These are phyloP conservation scores for Lecanicillium sp. DNA, from an alignment of 2,329 filamentous ascomycete genomes.

Conservation along the genomic window DNA sequence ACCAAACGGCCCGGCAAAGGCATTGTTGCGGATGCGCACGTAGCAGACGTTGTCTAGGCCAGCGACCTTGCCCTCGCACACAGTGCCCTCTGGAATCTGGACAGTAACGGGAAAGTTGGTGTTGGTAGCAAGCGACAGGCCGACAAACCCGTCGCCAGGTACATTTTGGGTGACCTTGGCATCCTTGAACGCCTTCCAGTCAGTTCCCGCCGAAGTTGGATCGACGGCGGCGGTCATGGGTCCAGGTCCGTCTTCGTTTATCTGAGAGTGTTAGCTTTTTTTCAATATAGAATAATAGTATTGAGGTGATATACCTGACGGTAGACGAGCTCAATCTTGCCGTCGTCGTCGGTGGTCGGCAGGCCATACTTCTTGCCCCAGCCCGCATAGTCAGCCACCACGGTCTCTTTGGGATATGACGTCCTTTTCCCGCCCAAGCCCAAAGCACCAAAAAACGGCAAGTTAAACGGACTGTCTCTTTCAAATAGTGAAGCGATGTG, in stretches of 20 bases:
- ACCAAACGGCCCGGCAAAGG: slow-evolving; percentile 11
- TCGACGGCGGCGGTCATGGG: slow-evolving; percentile 8
- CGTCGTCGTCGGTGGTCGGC: neutral
- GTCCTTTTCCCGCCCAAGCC: neutral
- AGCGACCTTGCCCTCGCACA: slow-evolving; percentile 12
- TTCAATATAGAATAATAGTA: neutral
- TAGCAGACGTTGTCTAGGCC: slow-evolving; percentile 14
- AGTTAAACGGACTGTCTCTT: neutral
- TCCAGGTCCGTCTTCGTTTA: slow-evolving; percentile 10
- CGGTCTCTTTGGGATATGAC: neutral
- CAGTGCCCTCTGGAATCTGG: slow-evolving; percentile 6
- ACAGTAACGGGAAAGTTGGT: slow-evolving; percentile 8
- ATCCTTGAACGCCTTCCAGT: slow-evolving; percentile 5
- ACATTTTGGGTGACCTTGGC: slow-evolving; percentile 5
- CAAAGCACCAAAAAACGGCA: neutral
- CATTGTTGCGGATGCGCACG: slow-evolving; percentile 12
- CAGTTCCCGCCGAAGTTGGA: slow-evolving; percentile 3
- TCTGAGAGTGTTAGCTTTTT: neutral
- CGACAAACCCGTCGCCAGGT: slow-evolving; percentile 3
- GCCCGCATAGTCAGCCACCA: neutral
- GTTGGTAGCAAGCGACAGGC: slow-evolving; percentile 8
- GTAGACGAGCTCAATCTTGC: slow-evolving; percentile 4
- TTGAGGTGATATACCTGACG: neutral
- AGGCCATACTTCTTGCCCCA: slow-evolving; percentile 9
- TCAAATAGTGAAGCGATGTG: too few relatives aligned